Evolutionary conservation across 2,329 filamentous ascomycete genomes (phyloP).

Genomic region (Amphichorda felina): DNA sequence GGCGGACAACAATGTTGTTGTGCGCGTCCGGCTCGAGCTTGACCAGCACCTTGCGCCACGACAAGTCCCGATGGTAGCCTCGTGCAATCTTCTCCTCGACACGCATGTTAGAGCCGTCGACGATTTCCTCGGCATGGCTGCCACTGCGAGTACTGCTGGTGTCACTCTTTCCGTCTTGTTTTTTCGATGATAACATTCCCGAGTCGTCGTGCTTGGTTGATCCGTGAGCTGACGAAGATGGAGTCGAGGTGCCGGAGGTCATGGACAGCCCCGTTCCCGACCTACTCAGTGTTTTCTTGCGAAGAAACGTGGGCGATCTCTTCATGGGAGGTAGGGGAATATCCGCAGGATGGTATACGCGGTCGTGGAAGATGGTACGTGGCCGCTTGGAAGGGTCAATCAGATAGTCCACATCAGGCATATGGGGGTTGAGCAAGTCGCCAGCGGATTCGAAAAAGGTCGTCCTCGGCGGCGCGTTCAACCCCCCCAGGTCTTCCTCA

Average conservation of each 20-base stretch:
- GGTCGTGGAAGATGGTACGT: constrained; percentile 91
- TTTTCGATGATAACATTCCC: too few species aligned
- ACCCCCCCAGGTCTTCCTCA: constrained; percentile 26
- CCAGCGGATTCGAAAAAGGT: constrained; percentile 93
- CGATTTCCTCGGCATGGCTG: constrained; percentile 14
- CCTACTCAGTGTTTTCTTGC: constrained; percentile 16
- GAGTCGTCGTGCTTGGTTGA: too few species aligned
- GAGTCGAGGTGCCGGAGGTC: constrained; percentile 8
- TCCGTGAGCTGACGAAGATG: constrained; percentile 7
- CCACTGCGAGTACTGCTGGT: background rate
- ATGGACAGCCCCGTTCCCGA: constrained; percentile 8
- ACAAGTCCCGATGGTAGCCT: constrained; percentile 82
- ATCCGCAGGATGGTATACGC: constrained; percentile 86
- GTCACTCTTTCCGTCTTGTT: too few species aligned
- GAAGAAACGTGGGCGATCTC: constrained; percentile 28
- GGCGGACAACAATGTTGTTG: constrained; percentile 94
- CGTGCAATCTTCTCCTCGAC: constrained; percentile 97
- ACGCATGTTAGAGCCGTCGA: constrained; percentile 61
- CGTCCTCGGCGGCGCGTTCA: constrained; percentile 72
- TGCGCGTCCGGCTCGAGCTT: constrained; percentile 93
- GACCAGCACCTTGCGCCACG: constrained; percentile 95
- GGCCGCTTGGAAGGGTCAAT: constrained; percentile 72
- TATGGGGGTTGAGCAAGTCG: constrained; percentile 79
- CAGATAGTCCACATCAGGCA: constrained; percentile 72
- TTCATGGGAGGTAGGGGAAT: constrained; percentile 73